Base-by-base conservation (phyloP, 345 rosid species). In the Erysimum cheiranthoides region DNA sequence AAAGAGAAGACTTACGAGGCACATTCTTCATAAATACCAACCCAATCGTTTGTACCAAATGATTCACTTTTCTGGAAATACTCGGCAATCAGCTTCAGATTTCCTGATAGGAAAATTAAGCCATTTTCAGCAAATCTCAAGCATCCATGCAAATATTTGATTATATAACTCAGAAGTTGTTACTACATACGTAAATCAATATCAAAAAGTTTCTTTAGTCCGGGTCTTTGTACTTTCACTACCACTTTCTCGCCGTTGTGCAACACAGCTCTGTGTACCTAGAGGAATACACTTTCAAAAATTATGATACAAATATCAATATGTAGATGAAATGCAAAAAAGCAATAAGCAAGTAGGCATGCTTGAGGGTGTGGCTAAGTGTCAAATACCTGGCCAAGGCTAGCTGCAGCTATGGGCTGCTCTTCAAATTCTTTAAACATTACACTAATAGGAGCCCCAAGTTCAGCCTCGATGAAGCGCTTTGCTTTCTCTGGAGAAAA, bases 301-400 rank as follows among this genome's bases (percentile, higher is more conserved):
- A 51, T 73, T 80, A 73, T 66, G 78, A 82, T 78, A 47, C 66
- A 72, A 78, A 73, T 42, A 79, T 62, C 72, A 73, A 69, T 49
- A 63, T 45, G 71, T 30, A 69, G 39, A 79, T 56, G 61, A 68
- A 74, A 39, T 47, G 30, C 53, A 49, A 53, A 45, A 59, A 66
- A 6, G 18, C 0, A 4, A 32, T 58, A 49, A 46, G 38, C 43
- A 42, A 40, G 64, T 28, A 66, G 9, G 45, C 18, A 18, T 56
- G 16, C 16, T 31, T n/a, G 52, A 17, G 69, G 36, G 50, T 38
- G 63, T 63, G 40, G 50, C 25, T 64, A 56, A 36, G 47, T 82
- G 73, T 80, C 81, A 81, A 86, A 80, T 83, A 93, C 98, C 93
- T 93, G 98, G 78, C 98, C 98, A 86, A 93, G 98, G 80, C 97